These are phyloP conservation scores for Senecio squalidus DNA, from an alignment of 140 eudicot genomes.

Conservation along the genomic window DNA sequence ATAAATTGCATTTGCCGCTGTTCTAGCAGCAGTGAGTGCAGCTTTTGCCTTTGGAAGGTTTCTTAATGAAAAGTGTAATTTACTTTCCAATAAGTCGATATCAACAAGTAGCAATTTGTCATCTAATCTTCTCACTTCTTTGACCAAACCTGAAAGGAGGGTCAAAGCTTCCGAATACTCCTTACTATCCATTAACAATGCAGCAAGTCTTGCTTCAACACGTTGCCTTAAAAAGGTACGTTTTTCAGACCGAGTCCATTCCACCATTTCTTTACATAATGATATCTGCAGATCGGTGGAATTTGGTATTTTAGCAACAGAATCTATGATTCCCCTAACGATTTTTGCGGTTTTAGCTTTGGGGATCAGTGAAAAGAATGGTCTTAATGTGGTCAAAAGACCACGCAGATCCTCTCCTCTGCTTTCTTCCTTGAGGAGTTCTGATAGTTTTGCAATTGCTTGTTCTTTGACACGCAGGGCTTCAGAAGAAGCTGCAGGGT, in stretches of 20 bases:
- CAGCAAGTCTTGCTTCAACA: constrained; percentile 81
- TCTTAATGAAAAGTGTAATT: constrained; percentile 78
- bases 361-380: constrained; percentile 79
- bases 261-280: constrained; percentile 82
- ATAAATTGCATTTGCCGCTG: constrained; percentile 91
- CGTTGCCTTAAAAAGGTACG: constrained; percentile 83
- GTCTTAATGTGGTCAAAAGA: constrained; percentile 68
- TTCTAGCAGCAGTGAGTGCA: constrained; percentile 91
- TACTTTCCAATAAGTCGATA: constrained; percentile 76
- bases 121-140: constrained; percentile 72
- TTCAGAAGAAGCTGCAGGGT: constrained; percentile 82
- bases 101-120: constrained; percentile 91
- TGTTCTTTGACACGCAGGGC: constrained; percentile 71
- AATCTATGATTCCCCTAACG: constrained; percentile 68
- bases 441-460: constrained; percentile 69
- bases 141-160: constrained; percentile 71
- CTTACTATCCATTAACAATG: constrained; percentile 81
- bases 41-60: constrained; percentile 93
- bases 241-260: constrained; percentile 78
- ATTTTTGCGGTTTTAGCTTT: constrained; percentile 94
- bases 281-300: constrained; percentile 75
- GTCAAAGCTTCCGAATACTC: constrained; percentile 79
- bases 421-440: constrained; percentile 62
- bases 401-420: constrained; percentile 71
- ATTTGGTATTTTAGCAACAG: constrained; percentile 78